phyloP scores from a whole-genome alignment of 2,329 filamentous ascomycete species.

The Fusarium phyllophilum region DNA sequence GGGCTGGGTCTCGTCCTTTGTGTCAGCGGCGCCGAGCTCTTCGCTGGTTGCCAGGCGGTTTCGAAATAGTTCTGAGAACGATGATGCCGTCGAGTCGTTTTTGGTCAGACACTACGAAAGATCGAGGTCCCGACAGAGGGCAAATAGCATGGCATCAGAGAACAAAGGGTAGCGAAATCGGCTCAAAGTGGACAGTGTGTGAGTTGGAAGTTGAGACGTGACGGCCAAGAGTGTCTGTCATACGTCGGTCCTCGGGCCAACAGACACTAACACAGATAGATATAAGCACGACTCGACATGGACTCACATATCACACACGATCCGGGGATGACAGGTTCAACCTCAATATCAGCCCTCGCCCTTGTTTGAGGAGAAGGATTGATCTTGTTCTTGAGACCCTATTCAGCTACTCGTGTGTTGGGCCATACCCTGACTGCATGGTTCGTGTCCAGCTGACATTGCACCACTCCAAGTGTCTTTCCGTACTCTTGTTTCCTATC shows the following conservation, averaged over 20 bases:
- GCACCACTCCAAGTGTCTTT: constrained; percentile 3
- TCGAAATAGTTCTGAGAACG: constrained; percentile 14
- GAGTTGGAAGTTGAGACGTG: constrained; percentile 10
- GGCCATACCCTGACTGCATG: background rate
- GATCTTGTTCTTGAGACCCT: constrained; percentile 1
- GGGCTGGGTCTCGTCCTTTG: constrained; percentile 28
- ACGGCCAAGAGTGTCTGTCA: constrained; percentile 16
- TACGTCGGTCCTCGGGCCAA: constrained; percentile 13
- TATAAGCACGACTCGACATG: constrained; percentile 12
- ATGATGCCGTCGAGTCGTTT: background rate
- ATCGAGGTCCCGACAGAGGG: background rate
- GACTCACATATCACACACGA: constrained; percentile 12
- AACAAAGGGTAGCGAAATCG: background rate
- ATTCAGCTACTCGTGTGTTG: constrained; percentile 4
- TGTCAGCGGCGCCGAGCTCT: constrained; percentile 36
- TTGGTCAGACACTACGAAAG: background rate
- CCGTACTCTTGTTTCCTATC: background rate
- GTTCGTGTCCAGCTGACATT: background rate
- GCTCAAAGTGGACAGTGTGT: background rate
- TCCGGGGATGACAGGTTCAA: constrained; percentile 23
- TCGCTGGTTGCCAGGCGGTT: constrained; percentile 30
- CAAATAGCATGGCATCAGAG: background rate
- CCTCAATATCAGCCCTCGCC: constrained; percentile 1
- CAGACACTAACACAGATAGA: constrained; percentile 24
- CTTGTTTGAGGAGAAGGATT: constrained; percentile 14